These are phyloP conservation scores for Paracorniculantispora psalliotae DNA, from an alignment of 2,329 filamentous ascomycete genomes.

Conservation along the genomic window DNA sequence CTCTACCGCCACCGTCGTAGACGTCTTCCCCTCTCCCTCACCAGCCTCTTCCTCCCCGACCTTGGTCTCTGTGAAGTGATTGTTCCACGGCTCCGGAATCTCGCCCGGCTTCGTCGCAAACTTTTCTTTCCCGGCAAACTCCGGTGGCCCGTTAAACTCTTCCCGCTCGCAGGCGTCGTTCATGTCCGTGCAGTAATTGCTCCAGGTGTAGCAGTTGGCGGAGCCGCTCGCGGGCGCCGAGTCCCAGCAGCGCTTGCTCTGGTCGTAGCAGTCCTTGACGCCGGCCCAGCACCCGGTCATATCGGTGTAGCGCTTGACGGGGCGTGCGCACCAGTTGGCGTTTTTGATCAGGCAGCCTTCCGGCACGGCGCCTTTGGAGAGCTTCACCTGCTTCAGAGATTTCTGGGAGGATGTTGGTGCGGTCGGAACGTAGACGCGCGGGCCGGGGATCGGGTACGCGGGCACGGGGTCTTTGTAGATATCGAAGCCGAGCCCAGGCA, in stretches of 20 bases:
- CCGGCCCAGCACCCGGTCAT: slow-evolving; percentile 57
- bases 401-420: not conserved
- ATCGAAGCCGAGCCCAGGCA: slow-evolving; percentile 58
- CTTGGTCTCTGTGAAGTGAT: slow-evolving; percentile 20
- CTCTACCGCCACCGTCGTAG: not conserved
- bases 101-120: slow-evolving; percentile 27
- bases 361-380: slow-evolving; percentile 47
- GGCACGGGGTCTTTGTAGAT: slow-evolving; percentile 49
- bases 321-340: slow-evolving; percentile 66
- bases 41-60: not conserved
- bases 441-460: slow-evolving; percentile 51
- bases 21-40: not conserved
- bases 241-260: slow-evolving; percentile 56
- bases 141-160: slow-evolving; percentile 44
- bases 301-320: slow-evolving; percentile 52
- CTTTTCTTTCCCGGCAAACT: slow-evolving; percentile 32
- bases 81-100: slow-evolving; percentile 29
- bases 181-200: slow-evolving; percentile 53
- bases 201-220: slow-evolving; percentile 57
- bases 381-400: slow-evolving; percentile 15
- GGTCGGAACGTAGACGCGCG: slow-evolving; percentile 41
- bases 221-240: slow-evolving; percentile 54
- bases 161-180: slow-evolving; percentile 38
- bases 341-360: slow-evolving; percentile 57
- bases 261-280: slow-evolving; percentile 51